Evolutionary conservation across 2,329 filamentous ascomycete species (phyloP).

Genomic region (Ramularia endophylla): DNA sequence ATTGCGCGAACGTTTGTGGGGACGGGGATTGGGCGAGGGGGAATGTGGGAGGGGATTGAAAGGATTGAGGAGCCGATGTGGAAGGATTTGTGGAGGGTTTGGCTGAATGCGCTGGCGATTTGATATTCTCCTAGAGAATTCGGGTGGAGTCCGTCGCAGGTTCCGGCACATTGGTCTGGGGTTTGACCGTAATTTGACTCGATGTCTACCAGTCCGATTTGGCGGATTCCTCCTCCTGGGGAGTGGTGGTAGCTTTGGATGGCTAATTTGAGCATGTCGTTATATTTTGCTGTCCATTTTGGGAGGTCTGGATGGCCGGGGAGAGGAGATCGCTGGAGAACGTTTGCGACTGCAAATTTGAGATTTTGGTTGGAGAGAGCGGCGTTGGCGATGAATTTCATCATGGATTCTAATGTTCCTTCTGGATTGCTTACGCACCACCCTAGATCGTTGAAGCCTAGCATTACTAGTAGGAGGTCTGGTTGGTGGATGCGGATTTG

Average conservation of each 20-base stretch:
- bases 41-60: constrained; percentile 5
- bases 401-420: constrained; percentile 22
- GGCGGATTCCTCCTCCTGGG: constrained; percentile 19
- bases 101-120: constrained; percentile 38
- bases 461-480: constrained; percentile 25
- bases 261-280: constrained; percentile 13
- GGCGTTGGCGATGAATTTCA: constrained; percentile 28
- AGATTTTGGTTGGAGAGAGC: constrained; percentile 24
- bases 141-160: constrained; percentile 41
- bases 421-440: constrained; percentile 19
- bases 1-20: constrained; percentile 4
- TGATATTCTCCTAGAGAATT: constrained; percentile 38
- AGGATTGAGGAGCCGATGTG: constrained; percentile 6
- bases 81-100: constrained; percentile 22
- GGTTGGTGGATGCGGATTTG: constrained; percentile 28
- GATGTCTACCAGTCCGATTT: constrained; percentile 30
- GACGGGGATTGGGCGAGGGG: constrained; percentile 6
- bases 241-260: constrained; percentile 25
- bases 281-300: constrained; percentile 17
- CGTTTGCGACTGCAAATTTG: constrained; percentile 18
- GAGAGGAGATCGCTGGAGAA: constrained; percentile 17
- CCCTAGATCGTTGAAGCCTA: constrained; percentile 24
- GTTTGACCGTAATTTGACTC: constrained; percentile 25
- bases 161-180: constrained; percentile 24
- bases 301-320: constrained; percentile 17